Conservation (phyloP, 2,329 filamentous ascomycete genomes). For the Aspergillus niger region DNA sequence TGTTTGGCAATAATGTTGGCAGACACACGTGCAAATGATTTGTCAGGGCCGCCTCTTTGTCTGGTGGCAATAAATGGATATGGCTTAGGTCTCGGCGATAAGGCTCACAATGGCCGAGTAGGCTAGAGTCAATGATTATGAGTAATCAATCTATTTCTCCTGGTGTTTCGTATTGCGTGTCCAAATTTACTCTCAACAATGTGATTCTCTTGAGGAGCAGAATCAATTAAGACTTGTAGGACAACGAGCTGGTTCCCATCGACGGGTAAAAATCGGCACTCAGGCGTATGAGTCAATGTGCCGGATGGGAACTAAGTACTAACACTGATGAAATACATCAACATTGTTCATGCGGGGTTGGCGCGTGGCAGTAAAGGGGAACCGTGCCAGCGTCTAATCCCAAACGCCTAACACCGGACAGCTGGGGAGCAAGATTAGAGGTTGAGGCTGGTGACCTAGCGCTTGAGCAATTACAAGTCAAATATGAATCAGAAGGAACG, state of each 20-base stretch:
- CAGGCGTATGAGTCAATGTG: conserved; percentile 28
- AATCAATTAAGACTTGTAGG: neutral
- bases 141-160: neutral
- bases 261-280: neutral
- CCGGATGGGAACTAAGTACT: conserved; percentile 18
- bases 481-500: conserved; percentile 2
- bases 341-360: conserved; percentile 29
- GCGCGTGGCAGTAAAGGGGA: conserved; percentile 23
- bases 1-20: conserved; percentile 20
- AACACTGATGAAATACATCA: conserved; percentile 10
- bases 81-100: conserved; percentile 24
- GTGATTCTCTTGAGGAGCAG: conserved; percentile 10
- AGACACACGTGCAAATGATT: conserved; percentile 30
- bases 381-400: neutral
- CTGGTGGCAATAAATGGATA: conserved; percentile 27
- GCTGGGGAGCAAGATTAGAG: neutral
- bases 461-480: neutral
- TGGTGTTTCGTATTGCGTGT: too few relatives aligned
- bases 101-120: conserved; percentile 20
- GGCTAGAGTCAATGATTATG: neutral
- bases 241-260: neutral
- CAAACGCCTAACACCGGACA: conserved; percentile 11
- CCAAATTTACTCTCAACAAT: neutral
- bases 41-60: conserved; percentile 29
- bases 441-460: conserved; percentile 12